These are phyloP conservation scores for Fistulinella staudtii DNA, from an alignment of 1,284 basidiomycete genomes.

Conservation along the genomic window DNA sequence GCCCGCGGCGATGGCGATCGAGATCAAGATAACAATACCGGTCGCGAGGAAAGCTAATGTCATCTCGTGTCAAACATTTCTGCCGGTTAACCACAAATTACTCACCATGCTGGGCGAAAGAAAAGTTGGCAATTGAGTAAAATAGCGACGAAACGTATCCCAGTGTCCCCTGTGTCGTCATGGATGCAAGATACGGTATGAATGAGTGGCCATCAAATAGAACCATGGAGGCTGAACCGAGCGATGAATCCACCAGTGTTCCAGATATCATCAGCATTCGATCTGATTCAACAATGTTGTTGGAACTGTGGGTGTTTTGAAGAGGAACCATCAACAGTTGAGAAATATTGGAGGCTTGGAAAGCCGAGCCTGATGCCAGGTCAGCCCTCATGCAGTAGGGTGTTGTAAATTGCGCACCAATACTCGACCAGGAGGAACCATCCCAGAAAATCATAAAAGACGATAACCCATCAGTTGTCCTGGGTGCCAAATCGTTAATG, in stretches of 20 bases:
- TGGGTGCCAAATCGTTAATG: constrained; percentile 21
- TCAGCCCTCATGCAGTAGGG: not conserved
- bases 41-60: constrained; percentile 78
- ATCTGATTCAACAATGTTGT: constrained; percentile 75
- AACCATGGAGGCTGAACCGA: constrained; percentile 79
- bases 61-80: constrained; percentile 3
- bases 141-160: constrained; percentile 81
- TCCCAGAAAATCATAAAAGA: constrained; percentile 84
- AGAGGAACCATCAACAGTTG: constrained; percentile 91
- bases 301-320: constrained; percentile 65
- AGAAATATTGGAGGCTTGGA: constrained; percentile 63
- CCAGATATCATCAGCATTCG: constrained; percentile 92
- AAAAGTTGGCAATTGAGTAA: constrained; percentile 74
- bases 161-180: constrained; percentile 61
- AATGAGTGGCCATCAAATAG: constrained; percentile 85
- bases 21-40: constrained; percentile 94
- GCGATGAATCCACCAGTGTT: constrained; percentile 61
- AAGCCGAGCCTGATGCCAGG: constrained; percentile 44
- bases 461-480: constrained; percentile 52
- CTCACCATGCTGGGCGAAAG: constrained; percentile 70
- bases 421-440: constrained; percentile 65
- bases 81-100: constrained; percentile 16
- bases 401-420: constrained; percentile 45
- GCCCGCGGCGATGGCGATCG: constrained; percentile 94
- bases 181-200: constrained; percentile 80